Evolutionary conservation across 2,329 filamentous ascomycete species (phyloP), one percentile per base, ranked within the genome.

Genomic region (Penicillium aurantiogriseum): DNA sequence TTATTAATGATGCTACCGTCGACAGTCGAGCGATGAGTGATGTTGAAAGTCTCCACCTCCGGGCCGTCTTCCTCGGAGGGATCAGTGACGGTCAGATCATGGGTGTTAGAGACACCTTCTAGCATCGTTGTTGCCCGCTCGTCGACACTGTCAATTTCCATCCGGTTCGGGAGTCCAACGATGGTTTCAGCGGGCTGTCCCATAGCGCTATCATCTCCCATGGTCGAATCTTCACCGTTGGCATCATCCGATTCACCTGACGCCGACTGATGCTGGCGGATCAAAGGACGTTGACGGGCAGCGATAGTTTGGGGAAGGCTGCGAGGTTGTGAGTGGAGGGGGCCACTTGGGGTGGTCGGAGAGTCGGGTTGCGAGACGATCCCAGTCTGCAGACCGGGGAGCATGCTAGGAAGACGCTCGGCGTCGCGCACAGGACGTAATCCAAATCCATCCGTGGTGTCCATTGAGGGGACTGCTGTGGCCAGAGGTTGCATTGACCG

Each of bases 1-100:
- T 83, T 81, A 52, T 65, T 92, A 65, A 88, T 86, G 57, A 93
- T 88, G 74, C 91, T 96, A 49, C 91, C 91, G 69, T 96, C 92
- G 36, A 94, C 85, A 1, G 88, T 85, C 47, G 88, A 88, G 52
- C 90, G 88, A 74, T 97, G 93, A 7, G 90, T 92, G 67, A 97
- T 95, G 76, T 96, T 95, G 76, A 97, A 97, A 0, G 92, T 91
- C 56, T 93, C 92, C 13, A 90, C 85, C 66, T 95, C 91, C 66
- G 92, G 89, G n/a, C 87, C 54, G 23, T 36, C 61, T 49, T 66
- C 85, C 67, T 94, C 91, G 0, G 92, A 92, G 3, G 89, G 89
- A 35, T 89, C 89, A 2, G 89, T 89, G 8, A 91, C 88, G 3
- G 88, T 85, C 59, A 96, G 77, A 31, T 89, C 88, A 35, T 96